Base-by-base conservation (phyloP, 768 basidiomycete species). In the Artomyces pyxidatus region DNA sequence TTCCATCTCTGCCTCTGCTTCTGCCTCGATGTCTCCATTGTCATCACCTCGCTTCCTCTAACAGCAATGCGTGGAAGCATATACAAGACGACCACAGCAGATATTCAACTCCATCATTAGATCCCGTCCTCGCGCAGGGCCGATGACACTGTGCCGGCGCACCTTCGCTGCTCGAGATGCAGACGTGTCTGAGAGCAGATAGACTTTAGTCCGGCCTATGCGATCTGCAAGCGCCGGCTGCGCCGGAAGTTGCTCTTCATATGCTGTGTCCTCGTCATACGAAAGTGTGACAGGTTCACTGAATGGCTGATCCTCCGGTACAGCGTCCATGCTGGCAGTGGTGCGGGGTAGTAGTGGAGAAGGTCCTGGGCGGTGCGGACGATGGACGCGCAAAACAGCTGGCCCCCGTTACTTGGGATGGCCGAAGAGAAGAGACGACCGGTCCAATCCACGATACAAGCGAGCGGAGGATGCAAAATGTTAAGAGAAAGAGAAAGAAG, bases 131-230 rank as follows among this genome's bases (percentile, higher is more conserved):
- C 63, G 61, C 56, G 62, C 55, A 56, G 56, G 47, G 49, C 65
- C 53, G 65, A 59, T 59, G 64, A 63, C 68, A 65, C 59, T 62
- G 63, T 65, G 63, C 68, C 67, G 67, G 73, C 83, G 77, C 75
- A 90, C 88, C 84, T 89, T 89, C 64, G 76, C 77, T 57, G 66
- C 70, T 52, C 73, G 77, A 54, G 72, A 66, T 52, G 75, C 71
- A n/a, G 75, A 68, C 29, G 83, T 69, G 58, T 89, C 88, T 45
- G 83, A 74, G 53, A 88, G 75, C 25, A 89, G 64, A 66, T 90
- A 91, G n/a, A 89, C 77, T 65, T 85, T 88, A 42, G 75, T 74
- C 43, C 58, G 76, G 41, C 86, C 76, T 38, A 89, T 88, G n/a
- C 88, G 77, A 50, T 77, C 72, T 14, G 78, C 81, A 27, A 88